Evolutionary conservation across 169 alveolate genomes (phyloP), one percentile per base, ranked within the genome.

Genomic region (Plasmodium fragile): DNA sequence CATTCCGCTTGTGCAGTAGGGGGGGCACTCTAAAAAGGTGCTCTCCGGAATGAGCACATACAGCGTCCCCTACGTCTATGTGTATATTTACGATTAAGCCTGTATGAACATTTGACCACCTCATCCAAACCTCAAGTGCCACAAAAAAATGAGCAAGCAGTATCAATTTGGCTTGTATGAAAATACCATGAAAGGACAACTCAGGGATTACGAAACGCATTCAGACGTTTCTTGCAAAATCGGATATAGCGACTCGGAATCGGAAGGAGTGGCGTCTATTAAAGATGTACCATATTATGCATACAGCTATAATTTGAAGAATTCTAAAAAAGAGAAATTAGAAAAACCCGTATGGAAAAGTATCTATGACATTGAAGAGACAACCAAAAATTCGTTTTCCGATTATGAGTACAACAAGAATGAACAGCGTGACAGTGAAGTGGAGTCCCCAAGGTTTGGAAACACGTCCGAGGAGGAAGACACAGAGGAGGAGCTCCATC

Each of bases 181-280:
- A 28, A 79, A 65, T 36, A 18, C 49, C 30, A 78, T 71, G 81
- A 52, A 78, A 78, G 70, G 71, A 70, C 81, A 84, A 79, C 22
- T 79, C 45, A 87, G 81, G 71, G 87, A 59, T 6, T 87, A 87
- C 69, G 82, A 87, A 87, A 45, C 93, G 43, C 87, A 87, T 49
- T 87, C 93, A 18, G 93, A 87, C 30, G 22, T 87, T 30, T 87
- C 93, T 2, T 87, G 93, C 49, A 87, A 87, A 87, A 87, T 87
- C 30, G 93, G 93, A 5, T 87, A 87, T 34, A 87, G 82, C 22
- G 93, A 87, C 59, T 87, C 93, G n/a, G 93, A 87, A 87, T 87
- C 93, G 45, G 93, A 87, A 65, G 93, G 93, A 32, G 93, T 87
- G 8, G 93, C 89, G 2, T 87, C 93, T 7, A 87, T 87, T 39